Conservation (phyloP, 495 filamentous ascomycete species). For the Penicillium desertorum region DNA sequence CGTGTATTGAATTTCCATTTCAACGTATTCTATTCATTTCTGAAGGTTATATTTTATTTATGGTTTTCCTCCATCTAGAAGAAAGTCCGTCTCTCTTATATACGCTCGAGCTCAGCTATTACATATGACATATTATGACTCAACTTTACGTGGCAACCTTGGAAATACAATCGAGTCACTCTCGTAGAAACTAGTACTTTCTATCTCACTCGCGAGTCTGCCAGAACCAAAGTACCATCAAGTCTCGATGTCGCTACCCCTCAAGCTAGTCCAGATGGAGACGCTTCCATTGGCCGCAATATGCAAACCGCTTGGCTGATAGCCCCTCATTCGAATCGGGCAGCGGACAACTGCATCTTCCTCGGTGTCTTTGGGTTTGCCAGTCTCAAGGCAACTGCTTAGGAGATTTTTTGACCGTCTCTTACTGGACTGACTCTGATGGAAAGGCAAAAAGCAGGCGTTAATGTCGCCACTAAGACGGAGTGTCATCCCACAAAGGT, state of each 20-base stretch:
- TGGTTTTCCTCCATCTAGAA: background rate
- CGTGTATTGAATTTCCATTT: conserved; percentile 18
- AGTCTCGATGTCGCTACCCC: conserved; percentile 23
- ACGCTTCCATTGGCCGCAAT: conserved; percentile 16
- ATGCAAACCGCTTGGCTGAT: conserved; percentile 18
- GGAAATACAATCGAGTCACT: conserved; percentile 1
- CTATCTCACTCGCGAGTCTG: background rate
- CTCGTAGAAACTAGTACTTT: conserved; percentile 6
- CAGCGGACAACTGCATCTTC: conserved; percentile 24
- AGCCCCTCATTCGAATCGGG: conserved; percentile 20
- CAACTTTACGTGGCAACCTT: background rate
- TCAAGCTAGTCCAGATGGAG: conserved; percentile 35
- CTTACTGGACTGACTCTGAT: conserved; percentile 3
- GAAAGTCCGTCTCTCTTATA: conserved; percentile 1
- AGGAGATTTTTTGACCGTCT: background rate
- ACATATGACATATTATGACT: conserved; percentile 3
- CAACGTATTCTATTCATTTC: conserved; percentile 11
- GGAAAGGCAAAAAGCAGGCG: background rate
- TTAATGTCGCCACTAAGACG: conserved; percentile 7
- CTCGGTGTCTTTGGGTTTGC: conserved; percentile 12
- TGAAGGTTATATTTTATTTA: background rate
- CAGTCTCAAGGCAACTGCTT: conserved; percentile 1
- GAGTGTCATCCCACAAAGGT: background rate
- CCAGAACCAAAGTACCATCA: conserved; percentile 2
- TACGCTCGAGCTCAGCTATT: background rate